Evolutionary conservation across 163 green algal species (phyloP), one percentile per base, ranked within the genome.

Genomic region (Botryococcus braunii): DNA sequence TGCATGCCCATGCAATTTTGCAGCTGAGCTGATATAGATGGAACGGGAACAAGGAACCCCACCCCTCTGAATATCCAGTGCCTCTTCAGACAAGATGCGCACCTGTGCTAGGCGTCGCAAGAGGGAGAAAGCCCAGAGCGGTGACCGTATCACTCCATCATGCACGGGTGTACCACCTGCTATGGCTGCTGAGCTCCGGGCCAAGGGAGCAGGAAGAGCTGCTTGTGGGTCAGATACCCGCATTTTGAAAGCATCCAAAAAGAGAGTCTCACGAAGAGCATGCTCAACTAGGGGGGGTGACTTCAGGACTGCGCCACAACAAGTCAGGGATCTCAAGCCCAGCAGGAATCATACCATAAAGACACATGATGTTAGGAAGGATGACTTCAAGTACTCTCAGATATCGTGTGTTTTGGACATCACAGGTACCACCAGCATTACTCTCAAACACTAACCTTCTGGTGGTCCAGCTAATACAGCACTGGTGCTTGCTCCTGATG

Each of bases 101-200:
- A 88, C 85, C 83, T 82, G 74, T 38, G 74, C 78, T 32, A 95
- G 73, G n/a, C 46, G 48, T 31, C 88, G 82, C 68, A 96, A 78
- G 60, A 91, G 64, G 36, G 85, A 69, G 43, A 94, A 82, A 31
- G 79, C 80, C 89, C 87, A 95, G 17, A 93, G 78, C 8, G 80
- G 88, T 25, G 79, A 91, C 7, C 85, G 67, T 23, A 78, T 82
- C 71, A 95, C 57, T 3, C 68, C 65, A 57, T 95, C 88, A 29
- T 93, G 82, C 9, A 85, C 69, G 0, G 80, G 75, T 13, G 75
- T 63, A 2, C 85, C 83, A 2, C 77, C 67, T 0, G 89, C 82
- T 5, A 95, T 72, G n/a, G 70, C 77, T 0, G 64, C 39, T 1
- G 49, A 74, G 46, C 27, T 69, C n/a, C 76, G 77, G 0, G 79